Conservation (phyloP, 345 rosid species). For the Triadica sebifera region DNA sequence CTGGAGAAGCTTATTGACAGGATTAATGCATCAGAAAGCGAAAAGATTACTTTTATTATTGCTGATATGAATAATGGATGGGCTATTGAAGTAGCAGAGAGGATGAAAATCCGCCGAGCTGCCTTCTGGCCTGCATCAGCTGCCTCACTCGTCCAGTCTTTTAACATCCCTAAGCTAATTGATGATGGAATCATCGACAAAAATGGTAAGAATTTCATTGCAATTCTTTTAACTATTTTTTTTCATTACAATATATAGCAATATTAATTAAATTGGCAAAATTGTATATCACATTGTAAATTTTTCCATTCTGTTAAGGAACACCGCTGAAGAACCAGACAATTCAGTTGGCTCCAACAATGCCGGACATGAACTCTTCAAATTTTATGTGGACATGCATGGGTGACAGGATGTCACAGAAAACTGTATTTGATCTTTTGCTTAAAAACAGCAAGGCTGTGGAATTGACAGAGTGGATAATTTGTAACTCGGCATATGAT, state of each 20-base stretch:
- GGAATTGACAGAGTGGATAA: neutral
- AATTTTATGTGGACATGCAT: neutral
- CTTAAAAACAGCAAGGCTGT: neutral
- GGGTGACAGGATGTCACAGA: neutral
- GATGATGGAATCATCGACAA: slow-evolving; percentile 44
- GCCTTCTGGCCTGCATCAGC: slow-evolving; percentile 43
- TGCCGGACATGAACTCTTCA: neutral
- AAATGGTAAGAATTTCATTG: slow-evolving; percentile 25
- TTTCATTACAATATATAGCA: neutral
- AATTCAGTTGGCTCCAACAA: slow-evolving; percentile 5
- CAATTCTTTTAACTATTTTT: neutral
- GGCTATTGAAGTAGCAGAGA: slow-evolving; percentile 37
- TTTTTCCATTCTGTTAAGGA: neutral
- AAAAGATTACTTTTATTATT: slow-evolving; percentile 41
- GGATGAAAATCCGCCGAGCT: slow-evolving; percentile 40
- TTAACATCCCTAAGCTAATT: slow-evolving; percentile 35
- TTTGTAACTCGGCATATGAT: slow-evolving; percentile 5
- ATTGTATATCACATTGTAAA: neutral
- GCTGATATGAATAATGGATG: slow-evolving; percentile 40
- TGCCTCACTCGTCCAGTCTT: slow-evolving; percentile 28
- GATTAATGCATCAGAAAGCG: slow-evolving; percentile 13
- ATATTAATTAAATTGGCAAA: neutral
- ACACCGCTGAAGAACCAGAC: slow-evolving; percentile 5
- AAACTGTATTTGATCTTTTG: neutral
- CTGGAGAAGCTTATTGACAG: slow-evolving; percentile 40